A percentile compares a stretch with the other conserved stretches of the same genome.
Conservation (phyloP, 352 stramenopile genomes). For the Globisporangium nodosum region DNA sequence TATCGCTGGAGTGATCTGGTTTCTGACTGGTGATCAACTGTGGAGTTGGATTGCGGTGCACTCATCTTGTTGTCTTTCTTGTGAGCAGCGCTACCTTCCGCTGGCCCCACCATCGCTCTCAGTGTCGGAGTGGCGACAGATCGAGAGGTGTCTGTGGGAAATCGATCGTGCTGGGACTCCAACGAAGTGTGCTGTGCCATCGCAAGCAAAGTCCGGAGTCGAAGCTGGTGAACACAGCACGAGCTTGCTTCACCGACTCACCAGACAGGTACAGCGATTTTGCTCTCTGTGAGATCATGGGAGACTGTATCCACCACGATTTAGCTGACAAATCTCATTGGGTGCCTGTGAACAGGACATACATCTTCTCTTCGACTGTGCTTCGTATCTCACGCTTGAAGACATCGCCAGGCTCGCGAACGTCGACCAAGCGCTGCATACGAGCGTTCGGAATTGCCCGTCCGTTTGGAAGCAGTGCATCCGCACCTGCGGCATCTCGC, state of each 20-base stretch:
- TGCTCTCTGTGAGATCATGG: not conserved
- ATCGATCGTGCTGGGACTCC: constrained; percentile 26
- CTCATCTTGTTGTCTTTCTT: not conserved
- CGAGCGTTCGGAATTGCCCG: constrained; percentile 22
- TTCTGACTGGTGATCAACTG: too few relatives aligned
- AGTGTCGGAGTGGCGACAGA: constrained; percentile 36
- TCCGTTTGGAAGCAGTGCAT: constrained; percentile 75
- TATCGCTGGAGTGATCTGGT: too few relatives aligned
- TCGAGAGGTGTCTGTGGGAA: constrained; percentile 58
- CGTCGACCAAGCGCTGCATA: constrained; percentile 15
- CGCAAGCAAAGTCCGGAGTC: not conserved
- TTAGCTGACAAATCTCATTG: not conserved
- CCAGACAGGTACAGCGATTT: not conserved
- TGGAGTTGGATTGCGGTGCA: too few relatives aligned
- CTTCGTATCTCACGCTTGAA: constrained; percentile 38
- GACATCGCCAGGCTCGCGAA: constrained; percentile 39
- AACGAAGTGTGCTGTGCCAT: constrained; percentile 5
- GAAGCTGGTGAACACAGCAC: not conserved
- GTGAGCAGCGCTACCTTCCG: constrained; percentile 1
- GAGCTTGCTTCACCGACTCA: constrained; percentile 1
- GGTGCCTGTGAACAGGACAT: constrained; percentile 16
- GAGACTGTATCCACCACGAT: not conserved
- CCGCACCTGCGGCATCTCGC: constrained; percentile 39
- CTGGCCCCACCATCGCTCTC: constrained; percentile 12
- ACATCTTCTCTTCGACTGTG: constrained; percentile 29